Evolutionary conservation across 306 rosid species (phyloP).

Genomic region (Cucurbita moschata): DNA sequence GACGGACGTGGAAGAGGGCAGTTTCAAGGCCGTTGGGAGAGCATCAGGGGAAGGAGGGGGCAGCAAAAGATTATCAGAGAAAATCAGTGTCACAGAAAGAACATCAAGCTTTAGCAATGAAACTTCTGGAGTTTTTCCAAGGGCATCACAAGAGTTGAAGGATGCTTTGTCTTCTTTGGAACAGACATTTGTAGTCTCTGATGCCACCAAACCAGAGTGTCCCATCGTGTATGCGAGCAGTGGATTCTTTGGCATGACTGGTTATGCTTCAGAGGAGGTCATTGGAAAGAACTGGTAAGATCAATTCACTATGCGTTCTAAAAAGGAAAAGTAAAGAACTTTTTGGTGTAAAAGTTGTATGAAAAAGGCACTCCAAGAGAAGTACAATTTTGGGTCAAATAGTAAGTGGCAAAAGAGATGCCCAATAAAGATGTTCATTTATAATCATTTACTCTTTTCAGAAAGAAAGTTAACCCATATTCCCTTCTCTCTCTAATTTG

Average conservation of each 20-base stretch:
- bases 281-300: slow-evolving; percentile 81
- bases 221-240: slow-evolving; percentile 88
- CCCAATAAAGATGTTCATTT: neutral
- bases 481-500: neutral
- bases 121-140: slow-evolving; percentile 30
- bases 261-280: slow-evolving; percentile 72
- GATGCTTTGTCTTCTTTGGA: slow-evolving; percentile 61
- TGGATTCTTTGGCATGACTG: slow-evolving; percentile 83
- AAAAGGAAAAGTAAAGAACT: neutral
- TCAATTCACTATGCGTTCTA: neutral
- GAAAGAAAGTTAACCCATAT: neutral
- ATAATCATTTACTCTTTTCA: neutral
- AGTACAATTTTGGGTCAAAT: neutral
- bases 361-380: neutral
- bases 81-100: slow-evolving; percentile 8
- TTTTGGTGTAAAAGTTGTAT: neutral
- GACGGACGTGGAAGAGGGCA: slow-evolving; percentile 27
- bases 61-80: slow-evolving; percentile 30
- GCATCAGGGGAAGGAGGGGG: slow-evolving; percentile 27
- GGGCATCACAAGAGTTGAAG: slow-evolving; percentile 70
- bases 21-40: slow-evolving; percentile 23
- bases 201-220: slow-evolving; percentile 88
- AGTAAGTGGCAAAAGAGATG: neutral
- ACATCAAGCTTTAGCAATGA: slow-evolving; percentile 28
- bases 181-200: slow-evolving; percentile 93